Conservation (phyloP, 305 asterid genomes). For the Fraxinus dipetala region DNA sequence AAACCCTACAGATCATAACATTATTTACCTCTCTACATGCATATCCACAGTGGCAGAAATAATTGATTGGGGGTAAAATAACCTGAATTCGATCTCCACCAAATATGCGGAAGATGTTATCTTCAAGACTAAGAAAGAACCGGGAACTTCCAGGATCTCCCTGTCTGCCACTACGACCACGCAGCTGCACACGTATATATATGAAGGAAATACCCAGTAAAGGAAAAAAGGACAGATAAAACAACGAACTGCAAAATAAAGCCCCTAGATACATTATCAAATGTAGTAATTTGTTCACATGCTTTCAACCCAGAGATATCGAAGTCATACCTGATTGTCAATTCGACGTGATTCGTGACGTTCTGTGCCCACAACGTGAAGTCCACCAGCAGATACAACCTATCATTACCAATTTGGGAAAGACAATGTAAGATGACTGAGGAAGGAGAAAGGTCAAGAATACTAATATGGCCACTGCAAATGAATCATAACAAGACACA, state of each 20-base stretch:
- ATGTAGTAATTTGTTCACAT: slow-evolving; percentile 20
- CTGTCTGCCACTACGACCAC: slow-evolving; percentile 99
- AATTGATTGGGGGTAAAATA: slow-evolving; percentile 22
- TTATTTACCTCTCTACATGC: slow-evolving; percentile 22
- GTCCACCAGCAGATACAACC: slow-evolving; percentile 96
- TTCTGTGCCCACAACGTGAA: slow-evolving; percentile 96
- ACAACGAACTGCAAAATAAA: slow-evolving; percentile 13
- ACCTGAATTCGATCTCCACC: slow-evolving; percentile 99
- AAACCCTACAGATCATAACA: slow-evolving; percentile 57
- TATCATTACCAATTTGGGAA: slow-evolving; percentile 28
- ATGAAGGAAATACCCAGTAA: slow-evolving; percentile 16
- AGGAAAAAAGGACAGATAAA: slow-evolving; percentile 16
- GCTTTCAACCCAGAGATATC: slow-evolving; percentile 22
- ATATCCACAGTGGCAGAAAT: slow-evolving; percentile 19
- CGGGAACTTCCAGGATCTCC: slow-evolving; percentile 99
- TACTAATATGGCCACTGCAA: not conserved
- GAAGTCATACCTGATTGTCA: slow-evolving; percentile 80
- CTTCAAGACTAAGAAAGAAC: slow-evolving; percentile 97
- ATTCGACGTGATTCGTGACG: slow-evolving; percentile 99
- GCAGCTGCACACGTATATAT: slow-evolving; percentile 55
- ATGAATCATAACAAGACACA: not conserved
- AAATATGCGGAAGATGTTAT: slow-evolving; percentile 91
- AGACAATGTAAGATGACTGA: slow-evolving; percentile 8
- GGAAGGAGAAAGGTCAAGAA: slow-evolving; percentile 4
- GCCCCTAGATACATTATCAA: slow-evolving; percentile 12